phyloP scores from a whole-genome alignment of 176 grass and related monocot species.

The Rhipidocladum racemiflorum region DNA sequence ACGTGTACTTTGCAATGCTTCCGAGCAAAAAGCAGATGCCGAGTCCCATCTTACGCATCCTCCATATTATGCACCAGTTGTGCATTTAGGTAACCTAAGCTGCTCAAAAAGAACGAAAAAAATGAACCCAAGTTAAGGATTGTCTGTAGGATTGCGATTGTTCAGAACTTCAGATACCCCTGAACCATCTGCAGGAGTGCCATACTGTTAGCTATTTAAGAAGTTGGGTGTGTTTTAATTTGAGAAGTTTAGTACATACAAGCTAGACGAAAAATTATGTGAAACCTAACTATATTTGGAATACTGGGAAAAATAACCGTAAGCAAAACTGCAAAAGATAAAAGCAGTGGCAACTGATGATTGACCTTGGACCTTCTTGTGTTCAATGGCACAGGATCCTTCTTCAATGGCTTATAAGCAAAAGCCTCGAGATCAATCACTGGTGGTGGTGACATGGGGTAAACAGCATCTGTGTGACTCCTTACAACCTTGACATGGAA shows the following conservation, averaged over 20 bases:
- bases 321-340: constrained; percentile 23
- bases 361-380: constrained; percentile 64
- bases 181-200: not conserved
- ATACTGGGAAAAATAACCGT: constrained; percentile 21
- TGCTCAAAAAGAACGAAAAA: constrained; percentile 23
- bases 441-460: not conserved
- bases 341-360: constrained; percentile 21
- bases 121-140: not conserved
- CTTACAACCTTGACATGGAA: constrained; percentile 33
- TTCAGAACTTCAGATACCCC: not conserved
- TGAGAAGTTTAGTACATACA: not conserved
- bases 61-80: constrained; percentile 28
- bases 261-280: not conserved
- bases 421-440: constrained; percentile 48
- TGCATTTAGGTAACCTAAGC: constrained; percentile 59
- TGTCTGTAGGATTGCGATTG: not conserved
- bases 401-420: constrained; percentile 44
- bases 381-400: constrained; percentile 32
- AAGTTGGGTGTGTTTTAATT: not conserved
- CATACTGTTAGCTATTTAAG: not conserved
- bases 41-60: not conserved
- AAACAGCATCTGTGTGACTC: not conserved
- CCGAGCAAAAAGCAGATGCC: not conserved
- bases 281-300: not conserved
- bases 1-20: not conserved